These are phyloP conservation scores for Ambrosia trifida DNA, from an alignment of 129 eudicot species.

Conservation along the genomic window DNA sequence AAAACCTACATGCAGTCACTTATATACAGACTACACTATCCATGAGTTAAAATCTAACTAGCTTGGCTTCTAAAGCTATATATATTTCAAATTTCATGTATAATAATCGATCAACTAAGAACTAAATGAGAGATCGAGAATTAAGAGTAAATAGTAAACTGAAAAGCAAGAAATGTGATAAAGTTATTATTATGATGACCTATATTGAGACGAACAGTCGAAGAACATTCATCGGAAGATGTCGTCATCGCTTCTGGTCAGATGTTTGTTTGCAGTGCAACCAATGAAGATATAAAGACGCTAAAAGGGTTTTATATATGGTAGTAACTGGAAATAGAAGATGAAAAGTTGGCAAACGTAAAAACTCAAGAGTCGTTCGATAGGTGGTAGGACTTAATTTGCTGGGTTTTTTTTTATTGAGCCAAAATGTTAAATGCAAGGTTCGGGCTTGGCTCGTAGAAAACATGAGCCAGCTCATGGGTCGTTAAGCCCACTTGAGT, in stretches of 20 bases:
- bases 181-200: slow-evolving; percentile 31
- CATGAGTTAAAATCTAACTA: not conserved
- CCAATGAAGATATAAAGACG: not conserved
- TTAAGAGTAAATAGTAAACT: slow-evolving; percentile 2
- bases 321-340: too few relatives aligned
- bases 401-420: too few relatives aligned
- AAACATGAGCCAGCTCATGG: too few relatives aligned
- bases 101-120: slow-evolving; percentile 9
- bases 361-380: too few relatives aligned
- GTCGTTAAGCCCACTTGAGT: too few relatives aligned
- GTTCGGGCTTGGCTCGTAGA: too few relatives aligned
- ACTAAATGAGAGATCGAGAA: slow-evolving; percentile 5
- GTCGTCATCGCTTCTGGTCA: slow-evolving; percentile 14
- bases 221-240: slow-evolving; percentile 46
- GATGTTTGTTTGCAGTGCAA: slow-evolving; percentile 1
- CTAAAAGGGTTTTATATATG: too few relatives aligned
- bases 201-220: slow-evolving; percentile 67
- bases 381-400: too few relatives aligned
- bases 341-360: too few relatives aligned
- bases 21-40: not conserved
- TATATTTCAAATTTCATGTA: not conserved
- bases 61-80: slow-evolving; percentile 2
- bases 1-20: too few relatives aligned
- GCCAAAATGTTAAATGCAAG: too few relatives aligned
- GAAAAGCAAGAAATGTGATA: not conserved